Evolutionary conservation across 2,329 filamentous ascomycete genomes (phyloP), one percentile per base, ranked within the genome.

Genomic region (Triangularia verruculosa): DNA sequence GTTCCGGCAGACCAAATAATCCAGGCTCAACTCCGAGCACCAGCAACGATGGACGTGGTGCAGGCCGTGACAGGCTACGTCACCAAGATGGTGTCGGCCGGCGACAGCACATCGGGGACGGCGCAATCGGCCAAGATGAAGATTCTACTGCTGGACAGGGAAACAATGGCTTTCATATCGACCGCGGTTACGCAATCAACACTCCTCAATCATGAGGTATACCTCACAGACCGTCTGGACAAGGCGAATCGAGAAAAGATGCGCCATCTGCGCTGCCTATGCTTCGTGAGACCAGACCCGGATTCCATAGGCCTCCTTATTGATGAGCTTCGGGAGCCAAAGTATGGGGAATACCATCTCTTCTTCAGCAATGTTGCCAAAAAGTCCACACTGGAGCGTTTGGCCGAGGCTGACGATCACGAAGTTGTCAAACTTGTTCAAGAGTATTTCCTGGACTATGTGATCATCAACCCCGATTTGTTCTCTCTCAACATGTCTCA

Each of bases 301-400:
- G 92, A 96, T 70, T 96, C 94, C 4, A 93, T 98, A 73, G 93
- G 99, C 74, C 86, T 91, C 67, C 85, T 99, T 60, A 94, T 99
- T 70, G 95, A 99, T 73, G 95, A 99, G 79, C 84, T 99, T 62
- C 86, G 95, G 65, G 94, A 98, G 57, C 96, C 95, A 4, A 97
- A 93, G 75, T 99, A 99, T 72, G 94, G 95, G 68, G 95, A 99
- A 79, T 99, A 99, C 78, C 88, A 96, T 73, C 85, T 99, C 62
- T 97, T 96, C 77, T 97, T 99, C 77, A 98, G 93, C 81, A 99
- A 99, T 75, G 90, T 99, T 64, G 89, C 95, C 73, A 96, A 96
- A 77, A 99, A 99, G 78, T 98, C 95, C 1, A 91, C 94, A 0
- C 82, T 99, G 24, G 95, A 99, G 76, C 87, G 95, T 52, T 82